phyloP scores from a whole-genome alignment of 306 rosid species.

The Fragaria ananassa region DNA sequence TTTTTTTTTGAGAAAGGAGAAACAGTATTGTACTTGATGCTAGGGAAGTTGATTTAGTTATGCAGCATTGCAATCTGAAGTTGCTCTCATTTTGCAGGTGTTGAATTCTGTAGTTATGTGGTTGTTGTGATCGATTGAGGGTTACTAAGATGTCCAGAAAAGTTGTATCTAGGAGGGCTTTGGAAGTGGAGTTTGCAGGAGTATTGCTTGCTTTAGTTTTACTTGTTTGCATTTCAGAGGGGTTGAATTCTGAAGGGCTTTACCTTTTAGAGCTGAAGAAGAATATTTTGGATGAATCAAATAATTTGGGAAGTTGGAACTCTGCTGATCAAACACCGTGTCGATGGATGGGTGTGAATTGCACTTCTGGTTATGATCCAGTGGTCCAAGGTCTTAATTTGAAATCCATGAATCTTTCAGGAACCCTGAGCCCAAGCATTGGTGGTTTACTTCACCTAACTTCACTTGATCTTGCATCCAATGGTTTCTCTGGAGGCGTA shows the following conservation, averaged over 20 bases:
- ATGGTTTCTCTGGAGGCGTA: constrained; percentile 52
- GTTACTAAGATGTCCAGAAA: constrained; percentile 48
- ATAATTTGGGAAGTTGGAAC: constrained; percentile 57
- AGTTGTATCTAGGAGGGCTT: constrained; percentile 38
- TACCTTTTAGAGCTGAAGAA: constrained; percentile 64
- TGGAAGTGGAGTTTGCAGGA: constrained; percentile 38
- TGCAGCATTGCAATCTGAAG: constrained; percentile 19
- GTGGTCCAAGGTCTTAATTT: constrained; percentile 57
- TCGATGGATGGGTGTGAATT: constrained; percentile 70
- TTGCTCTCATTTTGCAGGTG: constrained; percentile 42
- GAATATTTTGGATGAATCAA: constrained; percentile 40
- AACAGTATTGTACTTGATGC: constrained; percentile 3
- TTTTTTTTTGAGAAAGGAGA: too few relatives aligned
- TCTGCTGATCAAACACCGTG: constrained; percentile 73
- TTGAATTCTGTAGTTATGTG: constrained; percentile 25
- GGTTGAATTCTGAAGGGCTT: constrained; percentile 72
- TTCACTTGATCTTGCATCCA: constrained; percentile 57
- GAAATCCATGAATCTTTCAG: constrained; percentile 61
- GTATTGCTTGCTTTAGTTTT: constrained; percentile 41
- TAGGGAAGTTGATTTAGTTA: neutral
- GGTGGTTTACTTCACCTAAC: constrained; percentile 57
- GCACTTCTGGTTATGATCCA: constrained; percentile 42
- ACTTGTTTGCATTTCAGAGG: constrained; percentile 49
- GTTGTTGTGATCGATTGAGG: constrained; percentile 19
- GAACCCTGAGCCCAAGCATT: constrained; percentile 51